These are phyloP conservation scores for Umbelopsis sp. DNA, from an alignment of 192 early-diverging fungal species.

Conservation along the genomic window DNA sequence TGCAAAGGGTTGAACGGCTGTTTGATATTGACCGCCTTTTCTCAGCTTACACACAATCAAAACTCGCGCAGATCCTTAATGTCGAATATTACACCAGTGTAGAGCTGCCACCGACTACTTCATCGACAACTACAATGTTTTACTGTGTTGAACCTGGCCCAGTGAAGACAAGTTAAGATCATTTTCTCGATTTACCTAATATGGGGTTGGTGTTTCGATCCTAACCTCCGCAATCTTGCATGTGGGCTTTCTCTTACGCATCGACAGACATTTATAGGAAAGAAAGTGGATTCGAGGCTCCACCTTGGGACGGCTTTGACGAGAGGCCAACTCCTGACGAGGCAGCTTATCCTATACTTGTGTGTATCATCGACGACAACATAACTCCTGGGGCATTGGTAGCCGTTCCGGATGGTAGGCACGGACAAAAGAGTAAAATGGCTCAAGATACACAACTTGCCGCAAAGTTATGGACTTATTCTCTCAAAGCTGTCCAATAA, in stretches of 20 bases:
- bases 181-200: not conserved
- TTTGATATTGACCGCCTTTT: not conserved
- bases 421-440: not conserved
- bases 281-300: conserved; percentile 1
- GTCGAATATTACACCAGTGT: conserved; percentile 10
- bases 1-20: not conserved
- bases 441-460: not conserved
- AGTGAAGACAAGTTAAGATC: conserved; percentile 11
- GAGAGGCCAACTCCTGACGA: not conserved
- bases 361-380: not conserved
- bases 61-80: not conserved
- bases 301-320: conserved; percentile 9
- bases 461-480: not conserved
- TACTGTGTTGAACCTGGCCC: conserved; percentile 8
- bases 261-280: not conserved
- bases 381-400: not conserved
- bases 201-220: not conserved
- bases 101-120: not conserved
- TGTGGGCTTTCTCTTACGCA: not conserved
- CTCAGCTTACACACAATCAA: conserved; percentile 3
- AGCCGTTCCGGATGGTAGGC: conserved; percentile 13
- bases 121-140: not conserved
- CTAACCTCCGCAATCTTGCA: not conserved
- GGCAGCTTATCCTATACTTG: conserved; percentile 15
- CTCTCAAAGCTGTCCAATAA: not conserved